phyloP scores from a whole-genome alignment of 108 stramenopile genomes.

The Skeletonema menzelii region DNA sequence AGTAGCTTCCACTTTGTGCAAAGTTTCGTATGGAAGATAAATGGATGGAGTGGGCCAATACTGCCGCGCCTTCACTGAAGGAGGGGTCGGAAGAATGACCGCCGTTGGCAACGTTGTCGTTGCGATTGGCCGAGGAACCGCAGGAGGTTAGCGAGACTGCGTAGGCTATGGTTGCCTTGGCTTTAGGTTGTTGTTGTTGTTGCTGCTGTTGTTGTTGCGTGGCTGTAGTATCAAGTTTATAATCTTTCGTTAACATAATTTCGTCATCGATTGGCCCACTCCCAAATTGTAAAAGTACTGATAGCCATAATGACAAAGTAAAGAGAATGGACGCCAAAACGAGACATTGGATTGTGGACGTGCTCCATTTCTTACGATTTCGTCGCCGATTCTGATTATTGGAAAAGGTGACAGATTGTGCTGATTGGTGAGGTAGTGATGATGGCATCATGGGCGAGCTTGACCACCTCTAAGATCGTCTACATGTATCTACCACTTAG shows the following conservation, averaged over 20 bases:
- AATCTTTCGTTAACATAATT: background rate
- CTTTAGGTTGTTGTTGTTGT: slow-evolving; percentile 5
- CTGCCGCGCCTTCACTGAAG: slow-evolving; percentile 77
- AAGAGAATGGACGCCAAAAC: slow-evolving; percentile 9
- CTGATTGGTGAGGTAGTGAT: background rate
- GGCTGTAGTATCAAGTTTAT: background rate
- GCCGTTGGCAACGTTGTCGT: slow-evolving; percentile 12
- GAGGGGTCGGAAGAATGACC: slow-evolving; percentile 45
- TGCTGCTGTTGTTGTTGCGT: slow-evolving; percentile 6
- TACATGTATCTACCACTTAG: too few relatives aligned
- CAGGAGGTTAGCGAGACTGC: slow-evolving; percentile 86
- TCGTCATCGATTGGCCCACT: background rate
- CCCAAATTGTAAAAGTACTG: background rate
- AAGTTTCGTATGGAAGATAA: slow-evolving; percentile 51
- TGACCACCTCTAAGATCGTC: background rate
- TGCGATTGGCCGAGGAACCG: slow-evolving; percentile 22
- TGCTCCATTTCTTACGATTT: background rate
- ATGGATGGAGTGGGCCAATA: slow-evolving; percentile 74
- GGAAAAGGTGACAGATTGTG: background rate
- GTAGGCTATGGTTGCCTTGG: slow-evolving; percentile 66
- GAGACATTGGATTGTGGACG: slow-evolving; percentile 15
- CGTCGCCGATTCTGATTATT: slow-evolving; percentile 1
- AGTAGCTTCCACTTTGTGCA: slow-evolving; percentile 6
- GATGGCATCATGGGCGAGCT: background rate
- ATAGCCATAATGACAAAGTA: slow-evolving; percentile 6